Evolutionary conservation across 1,139 yeast genomes (phyloP).

Genomic region (Blastobotrys illinoisensis): DNA sequence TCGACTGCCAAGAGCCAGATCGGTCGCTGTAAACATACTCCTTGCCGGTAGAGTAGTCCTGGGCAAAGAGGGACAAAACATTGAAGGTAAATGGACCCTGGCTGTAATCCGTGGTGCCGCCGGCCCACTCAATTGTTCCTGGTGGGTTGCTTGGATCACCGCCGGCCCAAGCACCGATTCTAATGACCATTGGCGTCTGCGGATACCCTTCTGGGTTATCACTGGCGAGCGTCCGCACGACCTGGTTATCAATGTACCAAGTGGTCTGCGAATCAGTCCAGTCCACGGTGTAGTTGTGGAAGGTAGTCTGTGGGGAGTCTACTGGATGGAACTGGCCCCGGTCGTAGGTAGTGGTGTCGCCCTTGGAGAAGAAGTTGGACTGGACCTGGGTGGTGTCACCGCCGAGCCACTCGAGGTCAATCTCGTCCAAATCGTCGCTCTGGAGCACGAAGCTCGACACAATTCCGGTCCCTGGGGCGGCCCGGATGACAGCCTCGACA

Average conservation of each 20-base stretch:
- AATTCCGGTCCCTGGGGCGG: conserved; percentile 73
- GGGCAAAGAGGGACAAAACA: conserved; percentile 53
- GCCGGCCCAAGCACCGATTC: conserved; percentile 78
- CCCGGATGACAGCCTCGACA: conserved; percentile 62
- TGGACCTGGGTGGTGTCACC: conserved; percentile 67
- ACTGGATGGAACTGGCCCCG: conserved; percentile 70
- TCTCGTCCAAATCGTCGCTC: conserved; percentile 80
- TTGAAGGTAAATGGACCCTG: conserved; percentile 65
- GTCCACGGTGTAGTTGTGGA: conserved; percentile 73
- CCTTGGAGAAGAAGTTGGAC: conserved; percentile 75
- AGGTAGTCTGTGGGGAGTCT: conserved; percentile 48
- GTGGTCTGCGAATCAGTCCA: conserved; percentile 60
- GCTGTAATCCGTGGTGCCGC: conserved; percentile 61
- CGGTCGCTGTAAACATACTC: conserved; percentile 59
- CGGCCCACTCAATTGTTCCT: conserved; percentile 83
- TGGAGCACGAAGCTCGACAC: conserved; percentile 75
- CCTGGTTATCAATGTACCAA: conserved; percentile 54
- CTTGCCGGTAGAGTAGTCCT: conserved; percentile 76
- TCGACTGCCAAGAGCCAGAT: conserved; percentile 63
- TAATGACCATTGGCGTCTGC: conserved; percentile 68
- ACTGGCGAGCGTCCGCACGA: conserved; percentile 50
- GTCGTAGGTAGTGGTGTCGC: conserved; percentile 66
- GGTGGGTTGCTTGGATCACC: conserved; percentile 59
- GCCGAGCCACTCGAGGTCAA: conserved; percentile 81
- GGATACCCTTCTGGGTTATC: conserved; percentile 58